phyloP scores from a whole-genome alignment of 306 rosid genomes.

The Malus fusca region DNA sequence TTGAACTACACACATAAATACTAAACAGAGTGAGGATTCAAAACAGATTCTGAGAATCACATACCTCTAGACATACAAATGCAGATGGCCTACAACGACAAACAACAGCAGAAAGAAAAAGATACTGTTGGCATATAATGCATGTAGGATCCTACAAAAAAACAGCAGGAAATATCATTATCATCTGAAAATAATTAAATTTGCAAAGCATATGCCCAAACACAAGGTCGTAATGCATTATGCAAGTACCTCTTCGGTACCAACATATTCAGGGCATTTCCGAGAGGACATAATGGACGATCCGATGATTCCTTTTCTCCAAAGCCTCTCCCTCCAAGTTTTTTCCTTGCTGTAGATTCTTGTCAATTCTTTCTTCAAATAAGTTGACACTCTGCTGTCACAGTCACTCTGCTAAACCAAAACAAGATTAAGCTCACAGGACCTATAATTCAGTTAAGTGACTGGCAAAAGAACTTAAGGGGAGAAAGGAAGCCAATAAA shows the following conservation, averaged over 20 bases:
- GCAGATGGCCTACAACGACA: constrained; percentile 77
- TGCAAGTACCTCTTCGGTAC: constrained; percentile 75
- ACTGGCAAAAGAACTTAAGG: neutral
- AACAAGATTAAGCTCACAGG: constrained; percentile 27
- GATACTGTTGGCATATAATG: constrained; percentile 89
- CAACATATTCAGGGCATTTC: constrained; percentile 64
- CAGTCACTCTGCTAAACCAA: constrained; percentile 46
- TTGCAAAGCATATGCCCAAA: constrained; percentile 4
- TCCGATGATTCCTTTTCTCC: constrained; percentile 73
- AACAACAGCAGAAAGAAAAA: constrained; percentile 83
- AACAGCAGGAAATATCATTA: constrained; percentile 12
- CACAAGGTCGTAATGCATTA: neutral
- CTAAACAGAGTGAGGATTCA: neutral
- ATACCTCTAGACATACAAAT: constrained; percentile 88
- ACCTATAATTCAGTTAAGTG: neutral
- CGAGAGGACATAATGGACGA: constrained; percentile 70
- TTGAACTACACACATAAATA: constrained; percentile 12
- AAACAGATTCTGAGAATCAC: constrained; percentile 19
- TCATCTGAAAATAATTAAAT: constrained; percentile 15
- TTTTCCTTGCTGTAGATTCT: constrained; percentile 61
- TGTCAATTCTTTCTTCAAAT: constrained; percentile 71
- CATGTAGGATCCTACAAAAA: constrained; percentile 74
- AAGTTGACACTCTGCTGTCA: constrained; percentile 51
- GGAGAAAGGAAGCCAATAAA: neutral
- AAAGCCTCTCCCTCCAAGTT: constrained; percentile 77